Evolutionary conservation across 2,329 filamentous ascomycete genomes (phyloP).

Genomic region (Metarhizium anisopliae): DNA sequence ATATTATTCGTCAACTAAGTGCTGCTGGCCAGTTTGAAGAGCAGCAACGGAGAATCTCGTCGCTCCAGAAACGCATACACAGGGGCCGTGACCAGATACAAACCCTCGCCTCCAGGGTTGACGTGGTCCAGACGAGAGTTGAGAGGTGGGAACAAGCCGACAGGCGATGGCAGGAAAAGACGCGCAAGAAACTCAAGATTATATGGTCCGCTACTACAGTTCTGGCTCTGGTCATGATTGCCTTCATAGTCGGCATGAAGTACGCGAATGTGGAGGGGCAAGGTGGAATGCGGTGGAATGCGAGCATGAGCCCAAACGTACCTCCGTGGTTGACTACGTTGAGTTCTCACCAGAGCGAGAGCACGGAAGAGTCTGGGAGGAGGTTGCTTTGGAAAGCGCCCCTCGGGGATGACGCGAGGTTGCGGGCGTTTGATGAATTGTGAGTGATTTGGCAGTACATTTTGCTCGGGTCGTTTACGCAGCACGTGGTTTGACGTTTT

Average conservation of each 20-base stretch:
- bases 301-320: slow-evolving; percentile 5
- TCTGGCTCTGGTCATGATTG: slow-evolving; percentile 36
- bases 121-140: slow-evolving; percentile 52
- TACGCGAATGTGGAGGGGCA: slow-evolving; percentile 9
- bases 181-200: slow-evolving; percentile 51
- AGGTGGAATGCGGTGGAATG: slow-evolving; percentile 3
- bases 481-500: no score
- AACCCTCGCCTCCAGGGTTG: slow-evolving; percentile 52
- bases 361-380: slow-evolving; percentile 11
- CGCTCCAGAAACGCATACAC: slow-evolving; percentile 52
- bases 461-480: no score
- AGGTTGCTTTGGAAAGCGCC: slow-evolving; percentile 18
- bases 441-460: slow-evolving; percentile 15
- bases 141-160: slow-evolving; percentile 61
- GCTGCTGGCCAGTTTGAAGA: slow-evolving; percentile 52
- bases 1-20: slow-evolving; percentile 52
- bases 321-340: slow-evolving; percentile 7
- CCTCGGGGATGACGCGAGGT: slow-evolving; percentile 23
- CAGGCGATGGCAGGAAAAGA: slow-evolving; percentile 58
- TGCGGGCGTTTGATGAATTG: slow-evolving; percentile 38
- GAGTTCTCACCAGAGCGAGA: slow-evolving; percentile 10
- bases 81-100: slow-evolving; percentile 50
- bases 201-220: slow-evolving; percentile 52
- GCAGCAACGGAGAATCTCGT: slow-evolving; percentile 55
- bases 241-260: slow-evolving; percentile 29